Evolutionary conservation across 192 early-diverging fungal genomes (phyloP), one percentile per base, ranked within the genome.

Genomic region (Gamsiella multidivaricata): DNA sequence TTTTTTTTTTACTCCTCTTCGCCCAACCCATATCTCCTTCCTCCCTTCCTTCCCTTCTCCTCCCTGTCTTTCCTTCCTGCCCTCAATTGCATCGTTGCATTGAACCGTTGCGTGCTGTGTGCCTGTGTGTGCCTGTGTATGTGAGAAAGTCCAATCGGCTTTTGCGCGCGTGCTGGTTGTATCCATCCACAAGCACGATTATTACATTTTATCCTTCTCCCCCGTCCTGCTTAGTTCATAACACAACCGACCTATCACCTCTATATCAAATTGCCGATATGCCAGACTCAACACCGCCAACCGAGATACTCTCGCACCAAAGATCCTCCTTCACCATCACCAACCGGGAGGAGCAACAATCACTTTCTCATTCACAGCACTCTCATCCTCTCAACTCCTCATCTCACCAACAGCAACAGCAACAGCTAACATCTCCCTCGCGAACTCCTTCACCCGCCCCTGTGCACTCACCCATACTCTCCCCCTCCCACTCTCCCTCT

Each of bases 261-360:
- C 11, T 9, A 17, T 28, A 14, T 61, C 32, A 10, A 1, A 15
- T 31, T 17, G 7, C 18, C 28, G 15, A 28, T 43, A 61, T 61
- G 59, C 12, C 59, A n/a, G 10, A 49, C n/a, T n/a, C n/a, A n/a
- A n/a, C n/a, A n/a, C n/a, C n/a, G 26, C 51, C 26, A 10, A 12
- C 43, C 28, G 18, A 34, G 7, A 17, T 42, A n/a, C 51, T 39
- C 26, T 2, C 43, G 14, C 51, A 18, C 42, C 29, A 60, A 5
- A n/a, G 22, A 34, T 14, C 58, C 5, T 46, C 42, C 58, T 32
- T 60, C 58, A 47, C 58, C 43, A 26, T 28, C 56, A 58, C 26
- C 51, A 28, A 53, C 51, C 51, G 18, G 10, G 51, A 53, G 28
- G 51, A 53, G n/a, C n/a, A n/a, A n/a, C n/a, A n/a, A n/a, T n/a